Percentiles rank a stretch among this genome's conserved stretches.
Conservation (phyloP, 164 flowering plant genomes). For the Magnolia officinalis region DNA sequence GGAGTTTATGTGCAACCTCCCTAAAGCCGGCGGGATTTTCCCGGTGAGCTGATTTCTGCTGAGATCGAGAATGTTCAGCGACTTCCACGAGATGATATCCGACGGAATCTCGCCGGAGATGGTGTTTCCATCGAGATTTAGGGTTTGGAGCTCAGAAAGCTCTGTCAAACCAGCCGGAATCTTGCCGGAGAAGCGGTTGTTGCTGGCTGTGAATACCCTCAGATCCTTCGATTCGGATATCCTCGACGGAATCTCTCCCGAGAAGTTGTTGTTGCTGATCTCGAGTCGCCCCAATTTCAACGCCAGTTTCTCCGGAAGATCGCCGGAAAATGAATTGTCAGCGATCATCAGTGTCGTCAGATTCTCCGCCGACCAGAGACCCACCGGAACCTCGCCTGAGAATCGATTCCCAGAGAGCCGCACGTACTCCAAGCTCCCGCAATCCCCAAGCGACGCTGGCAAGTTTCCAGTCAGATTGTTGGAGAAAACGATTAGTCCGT, state of each 20-base stretch:
- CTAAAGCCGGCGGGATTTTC: conserved; percentile 43
- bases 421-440: conserved; percentile 35
- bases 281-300: conserved; percentile 45
- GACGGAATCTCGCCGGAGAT: conserved; percentile 64
- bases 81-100: conserved; percentile 47
- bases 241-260: conserved; percentile 42
- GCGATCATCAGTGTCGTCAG: conserved; percentile 32
- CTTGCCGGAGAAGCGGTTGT: conserved; percentile 48
- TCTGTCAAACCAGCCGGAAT: conserved; percentile 43
- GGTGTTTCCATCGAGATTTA: conserved; percentile 55
- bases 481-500: conserved; percentile 35
- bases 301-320: conserved; percentile 35
- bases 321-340: conserved; percentile 49
- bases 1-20: conserved; percentile 34
- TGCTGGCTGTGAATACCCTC: conserved; percentile 47
- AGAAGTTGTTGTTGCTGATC: conserved; percentile 51
- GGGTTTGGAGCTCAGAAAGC: conserved; percentile 29
- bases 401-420: conserved; percentile 40
- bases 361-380: conserved; percentile 37
- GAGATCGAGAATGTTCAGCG: conserved; percentile 39
- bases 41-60: conserved; percentile 59
- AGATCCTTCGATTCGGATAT: conserved; percentile 31
- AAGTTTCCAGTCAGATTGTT: conserved; percentile 57
- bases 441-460: conserved; percentile 54
- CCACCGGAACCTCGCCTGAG: conserved; percentile 51